A percentile compares a stretch with the other conserved stretches of the same genome.
These are phyloP conservation scores for Marchantia polymorpha DNA, from an alignment of 225 moss, liverwort and hornwort species.

Conservation along the genomic window DNA sequence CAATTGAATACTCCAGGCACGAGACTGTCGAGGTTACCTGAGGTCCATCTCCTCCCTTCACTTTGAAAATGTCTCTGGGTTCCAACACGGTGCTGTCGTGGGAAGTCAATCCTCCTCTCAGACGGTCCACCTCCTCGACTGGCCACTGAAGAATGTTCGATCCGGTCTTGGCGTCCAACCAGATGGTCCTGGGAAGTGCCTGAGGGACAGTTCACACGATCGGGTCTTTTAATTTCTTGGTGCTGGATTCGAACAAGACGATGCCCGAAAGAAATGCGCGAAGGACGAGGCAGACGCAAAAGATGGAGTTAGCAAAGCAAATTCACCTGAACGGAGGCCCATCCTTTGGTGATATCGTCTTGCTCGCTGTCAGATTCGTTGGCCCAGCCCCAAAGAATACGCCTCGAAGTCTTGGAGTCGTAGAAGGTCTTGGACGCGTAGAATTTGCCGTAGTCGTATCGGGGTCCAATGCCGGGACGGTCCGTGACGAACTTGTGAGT, in stretches of 20 bases:
- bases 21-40: slow-evolving; percentile 38
- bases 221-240: too few species aligned
- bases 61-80: slow-evolving; percentile 29
- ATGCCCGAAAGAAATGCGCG: too few species aligned
- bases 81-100: slow-evolving; percentile 19
- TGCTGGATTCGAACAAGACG: too few species aligned
- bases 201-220: slow-evolving; percentile 27
- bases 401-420: slow-evolving; percentile 47
- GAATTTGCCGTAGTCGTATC: slow-evolving; percentile 84
- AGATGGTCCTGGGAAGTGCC: slow-evolving; percentile 62
- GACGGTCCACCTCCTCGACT: slow-evolving; percentile 51
- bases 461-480: slow-evolving; percentile 52
- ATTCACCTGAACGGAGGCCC: slow-evolving; percentile 74
- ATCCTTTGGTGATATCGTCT: slow-evolving; percentile 62
- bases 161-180: slow-evolving; percentile 54
- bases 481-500: slow-evolving; percentile 40
- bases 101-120: slow-evolving; percentile 34
- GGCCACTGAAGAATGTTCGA: slow-evolving; percentile 79
- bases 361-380: slow-evolving; percentile 63
- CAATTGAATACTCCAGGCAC: neutral
- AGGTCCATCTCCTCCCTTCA: slow-evolving; percentile 43
- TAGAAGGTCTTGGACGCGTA: slow-evolving; percentile 86
- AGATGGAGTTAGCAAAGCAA: neutral
- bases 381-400: slow-evolving; percentile 84
- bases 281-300: too few species aligned